phyloP scores from a whole-genome alignment of 2,329 filamentous ascomycete species.

The Botrytis squamosa region DNA sequence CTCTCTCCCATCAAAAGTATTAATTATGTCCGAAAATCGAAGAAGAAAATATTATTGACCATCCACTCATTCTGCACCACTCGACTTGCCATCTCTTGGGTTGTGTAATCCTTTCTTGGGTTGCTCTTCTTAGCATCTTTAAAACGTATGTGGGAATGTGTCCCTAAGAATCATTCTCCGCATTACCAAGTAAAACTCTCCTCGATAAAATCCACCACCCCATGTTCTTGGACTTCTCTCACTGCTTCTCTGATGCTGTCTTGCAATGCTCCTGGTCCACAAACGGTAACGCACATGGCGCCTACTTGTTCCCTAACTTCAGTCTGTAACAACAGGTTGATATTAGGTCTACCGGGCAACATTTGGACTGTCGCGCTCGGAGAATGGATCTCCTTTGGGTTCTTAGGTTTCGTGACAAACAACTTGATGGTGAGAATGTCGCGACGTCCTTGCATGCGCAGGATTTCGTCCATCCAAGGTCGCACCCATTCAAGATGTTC shows the following conservation, averaged over 20 bases:
- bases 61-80: neutral
- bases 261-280: slow-evolving; percentile 70
- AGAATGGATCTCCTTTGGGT: slow-evolving; percentile 71
- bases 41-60: neutral
- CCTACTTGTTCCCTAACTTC: slow-evolving; percentile 82
- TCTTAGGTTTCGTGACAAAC: slow-evolving; percentile 85
- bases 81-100: neutral
- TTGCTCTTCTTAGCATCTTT: neutral
- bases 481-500: slow-evolving; percentile 92
- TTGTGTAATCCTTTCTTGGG: neutral
- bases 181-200: slow-evolving; percentile 63
- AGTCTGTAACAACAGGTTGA: slow-evolving; percentile 73
- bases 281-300: slow-evolving; percentile 83
- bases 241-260: slow-evolving; percentile 74
- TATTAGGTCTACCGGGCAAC: slow-evolving; percentile 85
- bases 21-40: neutral
- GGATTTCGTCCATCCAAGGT: slow-evolving; percentile 74
- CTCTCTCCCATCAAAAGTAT: neutral
- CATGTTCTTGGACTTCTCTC: slow-evolving; percentile 58
- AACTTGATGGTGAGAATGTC: slow-evolving; percentile 84
- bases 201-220: slow-evolving; percentile 71
- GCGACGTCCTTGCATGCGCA: slow-evolving; percentile 75
- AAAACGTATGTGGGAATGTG: neutral
- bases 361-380: slow-evolving; percentile 82
- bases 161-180: neutral